Conservation (phyloP, 768 basidiomycete species). For the Naganishia onofrii region DNA sequence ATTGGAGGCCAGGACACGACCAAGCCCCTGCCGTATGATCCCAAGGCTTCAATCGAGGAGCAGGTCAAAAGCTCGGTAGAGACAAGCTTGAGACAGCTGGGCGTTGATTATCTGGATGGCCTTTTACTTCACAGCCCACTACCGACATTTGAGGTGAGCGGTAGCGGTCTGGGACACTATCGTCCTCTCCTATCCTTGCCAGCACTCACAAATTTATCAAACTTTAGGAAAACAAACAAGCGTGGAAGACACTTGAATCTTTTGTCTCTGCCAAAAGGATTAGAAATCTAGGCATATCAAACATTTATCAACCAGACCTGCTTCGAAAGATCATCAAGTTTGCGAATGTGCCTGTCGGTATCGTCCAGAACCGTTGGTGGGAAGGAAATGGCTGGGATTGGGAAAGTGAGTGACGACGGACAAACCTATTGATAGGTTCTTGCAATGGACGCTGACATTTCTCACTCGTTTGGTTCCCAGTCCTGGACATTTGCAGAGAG, state of each 20-base stretch:
- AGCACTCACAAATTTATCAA: neutral
- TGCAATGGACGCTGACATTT: neutral
- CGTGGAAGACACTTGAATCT: constrained; percentile 64
- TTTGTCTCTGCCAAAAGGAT: constrained; percentile 64
- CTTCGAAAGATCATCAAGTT: constrained; percentile 60
- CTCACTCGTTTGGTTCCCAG: constrained; percentile 36
- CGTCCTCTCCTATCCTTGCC: neutral
- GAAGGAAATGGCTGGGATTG: constrained; percentile 75
- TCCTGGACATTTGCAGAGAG: constrained; percentile 64
- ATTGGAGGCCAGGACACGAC: constrained; percentile 68
- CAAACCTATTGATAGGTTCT: neutral
- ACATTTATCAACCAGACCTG: constrained; percentile 65
- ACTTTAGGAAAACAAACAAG: constrained; percentile 64
- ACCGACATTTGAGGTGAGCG: constrained; percentile 55
- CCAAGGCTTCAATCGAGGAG: constrained; percentile 57
- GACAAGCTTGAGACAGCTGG: constrained; percentile 66
- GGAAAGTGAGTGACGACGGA: constrained; percentile 42
- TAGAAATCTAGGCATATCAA: constrained; percentile 64
- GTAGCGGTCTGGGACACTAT: too few species aligned
- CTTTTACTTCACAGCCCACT: constrained; percentile 77
- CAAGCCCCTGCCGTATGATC: constrained; percentile 73
- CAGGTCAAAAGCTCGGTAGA: constrained; percentile 67
- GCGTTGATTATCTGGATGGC: constrained; percentile 71
- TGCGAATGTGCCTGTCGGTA: constrained; percentile 60
- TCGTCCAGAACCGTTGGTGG: constrained; percentile 69